phyloP scores from a whole-genome alignment of 2,329 filamentous ascomycete genomes.

The Fonsecaea erecta region DNA sequence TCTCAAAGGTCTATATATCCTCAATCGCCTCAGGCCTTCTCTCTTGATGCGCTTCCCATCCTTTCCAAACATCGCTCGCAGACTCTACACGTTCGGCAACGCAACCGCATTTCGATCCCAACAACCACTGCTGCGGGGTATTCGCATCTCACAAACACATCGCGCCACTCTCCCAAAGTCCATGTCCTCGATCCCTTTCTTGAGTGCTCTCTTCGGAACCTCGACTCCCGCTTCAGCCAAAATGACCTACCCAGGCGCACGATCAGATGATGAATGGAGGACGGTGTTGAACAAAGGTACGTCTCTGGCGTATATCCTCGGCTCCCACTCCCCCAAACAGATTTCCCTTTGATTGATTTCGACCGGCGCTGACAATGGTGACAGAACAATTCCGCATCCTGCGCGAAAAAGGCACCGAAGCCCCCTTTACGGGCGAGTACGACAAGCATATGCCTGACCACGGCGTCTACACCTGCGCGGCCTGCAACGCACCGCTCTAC shows the following conservation, averaged over 20 bases:
- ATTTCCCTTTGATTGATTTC: not conserved
- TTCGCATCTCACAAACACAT: constrained; percentile 35
- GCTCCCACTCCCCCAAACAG: not conserved
- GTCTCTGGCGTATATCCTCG: constrained; percentile 17
- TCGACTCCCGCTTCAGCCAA: constrained; percentile 54
- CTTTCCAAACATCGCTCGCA: constrained; percentile 54
- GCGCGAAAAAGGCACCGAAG: constrained; percentile 88
- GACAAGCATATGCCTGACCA: constrained; percentile 79
- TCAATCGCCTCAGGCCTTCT: not conserved
- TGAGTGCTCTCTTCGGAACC: constrained; percentile 74
- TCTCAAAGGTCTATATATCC: constrained; percentile 10
- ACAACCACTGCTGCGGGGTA: constrained; percentile 25
- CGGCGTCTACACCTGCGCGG: constrained; percentile 87
- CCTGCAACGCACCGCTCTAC: constrained; percentile 86
- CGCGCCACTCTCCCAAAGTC: constrained; percentile 56
- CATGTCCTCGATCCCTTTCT: constrained; percentile 78
- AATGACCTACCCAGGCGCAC: constrained; percentile 75
- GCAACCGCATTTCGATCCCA: constrained; percentile 41
- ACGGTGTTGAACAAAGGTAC: constrained; percentile 75
- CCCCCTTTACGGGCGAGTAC: constrained; percentile 77
- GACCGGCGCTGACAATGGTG: not conserved
- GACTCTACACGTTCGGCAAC: constrained; percentile 54
- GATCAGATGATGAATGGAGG: constrained; percentile 83
- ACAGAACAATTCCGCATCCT: constrained; percentile 94
- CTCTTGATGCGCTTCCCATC: constrained; percentile 55